A percentile compares a stretch with the other conserved stretches of the same genome.
Conservation (phyloP, 139 green algal genomes). For the Diplosphaera chodatii region DNA sequence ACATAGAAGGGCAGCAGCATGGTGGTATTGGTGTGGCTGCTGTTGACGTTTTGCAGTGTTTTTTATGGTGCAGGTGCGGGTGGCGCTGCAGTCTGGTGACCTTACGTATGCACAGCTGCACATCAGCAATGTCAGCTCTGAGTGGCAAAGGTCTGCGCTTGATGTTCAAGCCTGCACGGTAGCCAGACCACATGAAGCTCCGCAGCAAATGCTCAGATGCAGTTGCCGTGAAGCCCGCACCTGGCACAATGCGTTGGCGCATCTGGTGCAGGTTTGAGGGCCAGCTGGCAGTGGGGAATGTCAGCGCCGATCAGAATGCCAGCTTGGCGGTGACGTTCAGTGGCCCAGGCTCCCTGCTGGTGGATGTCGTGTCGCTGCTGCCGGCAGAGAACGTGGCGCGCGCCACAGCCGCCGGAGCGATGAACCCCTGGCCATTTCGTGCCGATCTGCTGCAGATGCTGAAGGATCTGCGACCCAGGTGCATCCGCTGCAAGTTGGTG, state of each 20-base stretch:
- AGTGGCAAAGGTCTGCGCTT: neutral
- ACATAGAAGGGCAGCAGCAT: too few relatives aligned
- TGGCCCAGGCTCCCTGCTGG: conserved; percentile 6
- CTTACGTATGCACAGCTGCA: neutral
- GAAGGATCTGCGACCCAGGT: conserved; percentile 28
- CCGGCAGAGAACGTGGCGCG: conserved; percentile 28
- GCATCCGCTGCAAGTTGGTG: too few relatives aligned
- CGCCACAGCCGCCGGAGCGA: conserved; percentile 1
- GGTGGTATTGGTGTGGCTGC: too few relatives aligned
- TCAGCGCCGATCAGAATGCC: conserved; percentile 8
- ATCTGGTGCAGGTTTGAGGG: neutral
- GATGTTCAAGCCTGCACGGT: too few relatives aligned
- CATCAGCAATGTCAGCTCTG: neutral
- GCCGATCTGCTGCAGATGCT: conserved; percentile 26
- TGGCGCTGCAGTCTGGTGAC: neutral
- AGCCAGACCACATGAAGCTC: too few relatives aligned
- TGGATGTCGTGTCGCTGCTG: conserved; percentile 30
- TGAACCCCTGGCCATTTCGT: conserved; percentile 34
- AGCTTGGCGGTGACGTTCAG: conserved; percentile 13
- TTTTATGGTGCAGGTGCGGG: neutral
- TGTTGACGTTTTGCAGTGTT: too few relatives aligned
- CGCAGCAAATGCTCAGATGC: too few relatives aligned
- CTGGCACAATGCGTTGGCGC: too few relatives aligned
- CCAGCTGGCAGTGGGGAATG: neutral
- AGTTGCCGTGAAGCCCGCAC: too few relatives aligned